phyloP scores from a whole-genome alignment of 176 grass and related monocot genomes.

The Oropetium thomaeum region DNA sequence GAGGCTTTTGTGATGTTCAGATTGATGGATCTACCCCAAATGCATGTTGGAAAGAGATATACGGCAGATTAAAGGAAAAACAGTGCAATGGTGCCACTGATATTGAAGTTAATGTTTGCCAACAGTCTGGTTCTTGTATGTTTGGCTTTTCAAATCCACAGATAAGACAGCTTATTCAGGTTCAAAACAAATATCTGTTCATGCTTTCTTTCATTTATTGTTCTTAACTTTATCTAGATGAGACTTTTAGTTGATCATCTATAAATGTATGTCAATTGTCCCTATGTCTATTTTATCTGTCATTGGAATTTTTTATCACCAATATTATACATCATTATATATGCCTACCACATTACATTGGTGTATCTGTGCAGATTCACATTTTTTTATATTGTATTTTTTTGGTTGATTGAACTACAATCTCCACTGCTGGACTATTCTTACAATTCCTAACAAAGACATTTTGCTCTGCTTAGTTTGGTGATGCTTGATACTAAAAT shows the following conservation, averaged over 20 bases:
- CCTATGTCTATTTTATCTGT: constrained; percentile 10
- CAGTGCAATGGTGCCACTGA: constrained; percentile 48
- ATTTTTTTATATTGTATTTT: background rate
- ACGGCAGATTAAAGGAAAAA: constrained; percentile 68
- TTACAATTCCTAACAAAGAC: background rate
- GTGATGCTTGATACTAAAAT: constrained; percentile 11
- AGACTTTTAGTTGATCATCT: constrained; percentile 23
- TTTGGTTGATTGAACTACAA: background rate
- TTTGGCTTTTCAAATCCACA: constrained; percentile 96
- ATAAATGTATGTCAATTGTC: too few species aligned
- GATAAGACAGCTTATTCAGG: constrained; percentile 97
- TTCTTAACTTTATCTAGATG: constrained; percentile 28
- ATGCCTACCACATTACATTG: constrained; percentile 14
- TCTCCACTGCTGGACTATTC: background rate
- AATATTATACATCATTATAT: constrained; percentile 3
- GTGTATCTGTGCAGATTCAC: background rate
- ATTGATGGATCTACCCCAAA: constrained; percentile 83
- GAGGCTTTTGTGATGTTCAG: constrained; percentile 35
- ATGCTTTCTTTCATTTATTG: constrained; percentile 28
- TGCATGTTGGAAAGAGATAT: constrained; percentile 98
- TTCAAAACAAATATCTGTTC: constrained; percentile 34
- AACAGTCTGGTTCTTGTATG: constrained; percentile 88
- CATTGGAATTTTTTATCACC: constrained; percentile 16
- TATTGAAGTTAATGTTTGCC: constrained; percentile 56
- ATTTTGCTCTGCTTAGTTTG: constrained; percentile 17